Evolutionary conservation across 106 monocot species (phyloP), one percentile per base, ranked within the genome.

Genomic region (Platanthera guangdongensis): DNA sequence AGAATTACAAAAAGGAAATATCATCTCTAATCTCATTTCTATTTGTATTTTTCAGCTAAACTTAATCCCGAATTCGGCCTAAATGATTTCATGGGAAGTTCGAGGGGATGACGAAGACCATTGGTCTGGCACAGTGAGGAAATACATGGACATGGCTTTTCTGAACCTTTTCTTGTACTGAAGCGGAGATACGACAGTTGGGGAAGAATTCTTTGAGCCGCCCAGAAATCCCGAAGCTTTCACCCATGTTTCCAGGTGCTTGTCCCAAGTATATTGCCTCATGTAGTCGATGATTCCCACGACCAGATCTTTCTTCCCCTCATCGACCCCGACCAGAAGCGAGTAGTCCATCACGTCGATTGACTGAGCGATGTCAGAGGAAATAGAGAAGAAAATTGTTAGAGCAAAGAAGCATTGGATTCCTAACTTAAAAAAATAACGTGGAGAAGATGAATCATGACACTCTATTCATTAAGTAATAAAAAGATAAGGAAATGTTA

Each of bases 181-280:
- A 49, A 78, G 51, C 2, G 95, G 95, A 32, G 92, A 95, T 69
- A 95, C 77, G 4, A 95, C 78, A 0, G 95, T 95, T 5, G 95
- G 95, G 7, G 90, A 79, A 32, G 80, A 80, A 74, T 95, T 93
- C 65, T 85, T 92, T 0, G 88, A 78, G 59, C 95, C 95, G 3
- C 92, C 95, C 1, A 95, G 92, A 48, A 95, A 87, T 51, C 92
- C 95, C 9, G 92, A 80, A 54, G 90, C 82, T 79, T 95, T 95
- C 7, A 93, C 95, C 95, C 92, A 95, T 5, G 92, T 90, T 73
- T 95, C 95, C 47, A 95, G 78, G 47, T 95, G 95, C 77, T 95
- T 95, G 84, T 90, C 95, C 95, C 92, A 92, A 9, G 95, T 95
- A 74, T 95, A 92, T 62, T 95, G 92, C 79, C 95, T 80, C 81